Percentiles rank a stretch among this genome's conserved stretches.
These are phyloP conservation scores for Lentinula sp. DNA, from an alignment of 768 basidiomycete genomes.

Conservation along the genomic window DNA sequence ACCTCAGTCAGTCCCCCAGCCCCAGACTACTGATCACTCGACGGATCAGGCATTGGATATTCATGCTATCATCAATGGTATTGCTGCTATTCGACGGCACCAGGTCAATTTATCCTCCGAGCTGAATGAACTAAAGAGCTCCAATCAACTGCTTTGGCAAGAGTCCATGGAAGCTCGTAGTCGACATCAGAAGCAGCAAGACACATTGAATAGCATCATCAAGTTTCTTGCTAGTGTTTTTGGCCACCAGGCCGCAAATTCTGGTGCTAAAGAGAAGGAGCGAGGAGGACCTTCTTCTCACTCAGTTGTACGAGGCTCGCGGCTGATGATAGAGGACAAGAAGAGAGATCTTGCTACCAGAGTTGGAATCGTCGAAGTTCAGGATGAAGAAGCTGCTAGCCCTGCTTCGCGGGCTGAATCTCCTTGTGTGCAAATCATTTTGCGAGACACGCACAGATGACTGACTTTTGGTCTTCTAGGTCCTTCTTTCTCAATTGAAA, in stretches of 20 bases:
- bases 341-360: conserved; percentile 29
- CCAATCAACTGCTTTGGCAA: conserved; percentile 90
- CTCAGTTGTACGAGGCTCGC: conserved; percentile 44
- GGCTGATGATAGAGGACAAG: conserved; percentile 66
- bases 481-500: conserved; percentile 38
- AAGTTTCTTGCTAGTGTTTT: conserved; percentile 94
- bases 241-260: conserved; percentile 41
- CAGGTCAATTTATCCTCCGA: conserved; percentile 90
- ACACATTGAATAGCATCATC: conserved; percentile 93
- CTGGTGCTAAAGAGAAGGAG: conserved; percentile 28
- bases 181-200: conserved; percentile 87
- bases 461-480: conserved; percentile 19
- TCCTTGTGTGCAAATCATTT: conserved; percentile 3
- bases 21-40: conserved; percentile 12
- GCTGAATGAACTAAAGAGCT: conserved; percentile 79
- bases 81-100: conserved; percentile 84
- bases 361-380: conserved; percentile 28
- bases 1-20: conserved; percentile 14
- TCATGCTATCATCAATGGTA: conserved; percentile 72
- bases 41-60: conserved; percentile 66
- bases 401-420: conserved; percentile 7
- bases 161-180: conserved; percentile 76
- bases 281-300: conserved; percentile 20
- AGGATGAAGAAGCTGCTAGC: conserved; percentile 31
- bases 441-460: conserved; percentile 8